Evolutionary conservation across 495 filamentous ascomycete genomes (phyloP).

Genomic region (Neurospora terricola): DNA sequence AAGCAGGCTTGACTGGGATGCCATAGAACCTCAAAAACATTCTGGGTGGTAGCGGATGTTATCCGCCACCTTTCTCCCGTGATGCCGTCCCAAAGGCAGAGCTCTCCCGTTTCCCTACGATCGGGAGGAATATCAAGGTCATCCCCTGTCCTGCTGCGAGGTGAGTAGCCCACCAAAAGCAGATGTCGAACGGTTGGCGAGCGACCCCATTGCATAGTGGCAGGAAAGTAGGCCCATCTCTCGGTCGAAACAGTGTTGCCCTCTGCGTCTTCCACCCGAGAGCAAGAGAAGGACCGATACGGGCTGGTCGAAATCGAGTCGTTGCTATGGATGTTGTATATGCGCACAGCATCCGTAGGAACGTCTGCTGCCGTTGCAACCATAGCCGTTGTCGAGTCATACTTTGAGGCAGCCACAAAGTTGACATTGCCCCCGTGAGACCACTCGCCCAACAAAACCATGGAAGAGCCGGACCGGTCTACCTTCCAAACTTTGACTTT

Average conservation of each 20-base stretch:
- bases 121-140: conserved; percentile 46
- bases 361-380: conserved; percentile 45
- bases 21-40: conserved; percentile 75
- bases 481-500: conserved; percentile 70
- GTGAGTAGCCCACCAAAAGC: conserved; percentile 69
- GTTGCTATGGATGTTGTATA: conserved; percentile 32
- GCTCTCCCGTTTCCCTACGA: conserved; percentile 49
- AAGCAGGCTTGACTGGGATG: conserved; percentile 52
- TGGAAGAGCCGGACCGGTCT: conserved; percentile 21
- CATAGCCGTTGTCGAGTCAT: conserved; percentile 19
- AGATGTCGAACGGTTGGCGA: conserved; percentile 39
- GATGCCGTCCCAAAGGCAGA: conserved; percentile 60
- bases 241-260: conserved; percentile 32
- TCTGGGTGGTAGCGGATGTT: conserved; percentile 47
- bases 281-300: conserved; percentile 34
- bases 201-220: conserved; percentile 64
- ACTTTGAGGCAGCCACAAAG: conserved; percentile 52
- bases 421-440: conserved; percentile 59
- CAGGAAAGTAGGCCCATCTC: conserved; percentile 54
- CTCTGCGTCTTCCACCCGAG: conserved; percentile 33
- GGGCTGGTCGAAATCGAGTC: conserved; percentile 19
- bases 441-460: conserved; percentile 41
- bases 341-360: conserved; percentile 34
- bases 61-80: conserved; percentile 37
- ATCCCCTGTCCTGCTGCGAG: conserved; percentile 39